Evolutionary conservation across 164 flowering plant genomes (phyloP), one percentile per base, ranked within the genome.

Genomic region (Aristolochia contorta): DNA sequence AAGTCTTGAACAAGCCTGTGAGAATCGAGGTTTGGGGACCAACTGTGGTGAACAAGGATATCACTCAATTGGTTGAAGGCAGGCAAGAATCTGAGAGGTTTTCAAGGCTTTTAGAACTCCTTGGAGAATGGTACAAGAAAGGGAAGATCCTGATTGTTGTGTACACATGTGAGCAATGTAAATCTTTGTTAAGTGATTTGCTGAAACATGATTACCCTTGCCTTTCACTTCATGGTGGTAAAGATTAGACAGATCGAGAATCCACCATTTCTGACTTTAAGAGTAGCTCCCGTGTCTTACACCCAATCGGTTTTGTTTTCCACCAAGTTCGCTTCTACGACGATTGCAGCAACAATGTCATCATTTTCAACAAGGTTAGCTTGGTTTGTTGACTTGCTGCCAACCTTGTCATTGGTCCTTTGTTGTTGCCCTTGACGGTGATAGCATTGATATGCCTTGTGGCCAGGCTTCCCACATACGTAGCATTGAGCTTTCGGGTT

Each of bases 21-120:
- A 94, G 87, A 54, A 81, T 93, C 57, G 94, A 89, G 68, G 89
- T 93, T 74, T 97, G 98, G 59, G 98, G 98, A 51, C 81, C 94
- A 70, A 93, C 94, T 80, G 98, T 93, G 68, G 98, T 93, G 65
- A 93, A 93, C 82, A 87, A 79, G 72, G 98, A 93, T 68, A 93
- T 93, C 65, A 69, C 78, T 46, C 98, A 89, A 77, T 68, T 82
- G 69, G 96, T 93, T 66, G 98, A 93, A 74, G 76, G 89, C 65
- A 83, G 98, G 63, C 92, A 84, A 15, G 98, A 93, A 67, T 76
- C 56, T 62, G 96, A 93, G 0, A 83, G 94, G 78, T 83, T 87
- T 62, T 71, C 81, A 2, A 75, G 98, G 72, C 75, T 93, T 21
- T 68, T 93, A 52, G 98, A 93, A 72, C 62, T 93, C 32, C 90